phyloP scores from a whole-genome alignment of 2,329 filamentous ascomycete genomes.

The Fusarium nygamai region DNA sequence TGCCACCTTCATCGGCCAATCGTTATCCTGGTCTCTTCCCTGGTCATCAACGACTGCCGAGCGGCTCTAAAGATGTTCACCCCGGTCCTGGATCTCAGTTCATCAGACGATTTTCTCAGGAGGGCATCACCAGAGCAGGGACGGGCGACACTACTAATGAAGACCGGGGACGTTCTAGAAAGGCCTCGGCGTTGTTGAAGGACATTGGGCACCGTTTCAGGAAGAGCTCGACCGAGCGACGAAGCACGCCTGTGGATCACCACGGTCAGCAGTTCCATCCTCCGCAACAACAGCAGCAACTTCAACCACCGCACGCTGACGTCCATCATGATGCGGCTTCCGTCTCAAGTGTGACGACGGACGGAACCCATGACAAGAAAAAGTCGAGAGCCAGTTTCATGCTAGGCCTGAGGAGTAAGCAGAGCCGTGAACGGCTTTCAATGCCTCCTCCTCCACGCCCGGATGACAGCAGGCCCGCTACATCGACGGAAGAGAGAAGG shows the following conservation, averaged over 20 bases:
- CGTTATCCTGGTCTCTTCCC: conserved; percentile 61
- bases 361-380: conserved; percentile 51
- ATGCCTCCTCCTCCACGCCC: conserved; percentile 30
- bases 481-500: conserved; percentile 50
- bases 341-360: conserved; percentile 53
- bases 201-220: conserved; percentile 59
- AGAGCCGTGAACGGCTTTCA: conserved; percentile 24
- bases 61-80: conserved; percentile 16
- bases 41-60: conserved; percentile 32
- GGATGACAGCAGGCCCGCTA: conserved; percentile 27
- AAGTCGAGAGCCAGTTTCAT: conserved; percentile 55
- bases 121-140: conserved; percentile 49
- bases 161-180: conserved; percentile 50
- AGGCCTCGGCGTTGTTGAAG: conserved; percentile 61
- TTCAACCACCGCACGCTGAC: conserved; percentile 4
- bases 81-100: conserved; percentile 26
- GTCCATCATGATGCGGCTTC: conserved; percentile 52
- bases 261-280: conserved; percentile 20
- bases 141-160: conserved; percentile 31
- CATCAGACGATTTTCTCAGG: conserved; percentile 18
- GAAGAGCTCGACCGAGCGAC: conserved; percentile 48
- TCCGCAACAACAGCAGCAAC: conserved; percentile 6
- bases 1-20: conserved; percentile 62
- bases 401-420: conserved; percentile 30
- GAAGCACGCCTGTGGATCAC: conserved; percentile 40